Evolutionary conservation across 106 monocot species (phyloP), one percentile per base, ranked within the genome.

Genomic region (Iris macrosiphon): DNA sequence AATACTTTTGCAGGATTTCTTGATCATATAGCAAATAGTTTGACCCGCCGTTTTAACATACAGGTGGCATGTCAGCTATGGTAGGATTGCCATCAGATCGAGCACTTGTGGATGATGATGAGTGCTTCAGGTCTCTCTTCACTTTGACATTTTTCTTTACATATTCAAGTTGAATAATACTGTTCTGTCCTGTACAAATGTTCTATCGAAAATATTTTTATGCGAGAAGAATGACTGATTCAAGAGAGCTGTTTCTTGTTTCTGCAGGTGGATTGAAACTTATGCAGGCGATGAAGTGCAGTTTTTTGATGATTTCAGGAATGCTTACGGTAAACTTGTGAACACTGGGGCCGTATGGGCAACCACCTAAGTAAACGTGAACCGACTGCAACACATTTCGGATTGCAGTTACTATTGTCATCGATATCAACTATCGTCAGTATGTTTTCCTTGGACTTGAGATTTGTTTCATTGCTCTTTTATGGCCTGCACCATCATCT

Each of bases 1-100:
- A n/a, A n/a, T n/a, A n/a, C n/a, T n/a, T n/a, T n/a, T n/a, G n/a
- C n/a, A n/a, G n/a, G n/a, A n/a, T n/a, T n/a, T n/a, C n/a, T n/a
- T n/a, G n/a, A n/a, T n/a, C n/a, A n/a, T n/a, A n/a, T n/a, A n/a
- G n/a, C n/a, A n/a, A n/a, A n/a, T n/a, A n/a, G n/a, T n/a, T n/a
- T n/a, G n/a, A n/a, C n/a, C n/a, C n/a, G n/a, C n/a, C n/a, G n/a
- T n/a, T n/a, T n/a, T n/a, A n/a, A n/a, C n/a, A 34, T 58, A 47
- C 73, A 82, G 82, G 18, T 79, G 73, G 66, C 4, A 82, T 82
- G 82, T 52, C 79, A 12, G 83, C 33, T 19, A 95, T 95, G 95
- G 75, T 95, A 61, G 95, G 95, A 25, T 65, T 95, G 53, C 89
- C 81, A 29, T 82, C 95, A 52, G 85, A 95, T 77, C 79, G 74